Base-by-base conservation (phyloP, 176 grass and related monocot species). In the Poa annua region DNA sequence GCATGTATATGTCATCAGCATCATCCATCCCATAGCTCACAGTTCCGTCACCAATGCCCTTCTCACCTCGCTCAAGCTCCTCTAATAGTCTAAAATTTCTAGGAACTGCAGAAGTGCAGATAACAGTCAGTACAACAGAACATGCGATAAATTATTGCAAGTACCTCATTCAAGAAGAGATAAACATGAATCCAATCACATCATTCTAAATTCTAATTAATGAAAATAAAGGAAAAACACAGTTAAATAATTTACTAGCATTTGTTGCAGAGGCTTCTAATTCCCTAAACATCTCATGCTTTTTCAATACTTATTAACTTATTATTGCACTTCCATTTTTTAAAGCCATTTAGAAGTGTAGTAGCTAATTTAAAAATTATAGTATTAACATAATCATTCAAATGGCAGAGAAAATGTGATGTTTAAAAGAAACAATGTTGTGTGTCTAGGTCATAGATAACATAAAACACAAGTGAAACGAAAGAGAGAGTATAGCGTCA, bases 1-100 rank as follows among this genome's bases (percentile, higher is more conserved):
- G 88, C 93, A 96, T 92, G 57, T 88, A 92, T 80, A 92, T 90
- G 63, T 95, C 93, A 82, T 95, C 93, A 86, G 85, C 80, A 90
- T 95, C 90, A 86, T 92, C 93, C 93, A 95, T 95, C 70, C 93
- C 93, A 82, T 96, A 92, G 79, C 93, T 96, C 83, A 92, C 93
- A 11, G 93, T 90, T 50, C 90, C 93, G 92, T 96, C 93, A 88
- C 93, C 88, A 32, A 96, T 90, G 49, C 90, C 93, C 68, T 96
- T 93, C 80, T 96, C 93, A 44, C 93, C 93, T 71, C 93, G 85
- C 39, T 92, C 90, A 38, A 92, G 88, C 62, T 96, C 93, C 90
- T 96, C 93, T 35, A 96, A 68, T 59, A 96, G 79, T 77, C 88
- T 96, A 54, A 96, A 96, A 74, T 92, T 96, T 85, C 86, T 96